Evolutionary conservation across 352 stramenopile genomes (phyloP).

Genomic region (Globisporangium mamillatum): DNA sequence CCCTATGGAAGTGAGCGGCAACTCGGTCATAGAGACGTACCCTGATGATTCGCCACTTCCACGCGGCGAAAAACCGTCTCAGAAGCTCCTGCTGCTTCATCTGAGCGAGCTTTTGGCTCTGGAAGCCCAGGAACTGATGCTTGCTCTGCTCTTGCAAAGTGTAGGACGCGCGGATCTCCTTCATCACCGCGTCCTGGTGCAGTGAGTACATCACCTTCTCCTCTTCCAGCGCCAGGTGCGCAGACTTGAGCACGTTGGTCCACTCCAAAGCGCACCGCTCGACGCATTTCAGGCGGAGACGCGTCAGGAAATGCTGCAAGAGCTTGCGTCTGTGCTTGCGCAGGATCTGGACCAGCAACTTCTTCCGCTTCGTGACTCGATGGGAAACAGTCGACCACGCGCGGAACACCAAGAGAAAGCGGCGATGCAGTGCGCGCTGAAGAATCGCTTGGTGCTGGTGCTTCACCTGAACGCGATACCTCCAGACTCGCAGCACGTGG

Average conservation of each 20-base stretch:
- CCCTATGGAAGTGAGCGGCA: conserved; percentile 22
- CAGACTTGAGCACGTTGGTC: conserved; percentile 34
- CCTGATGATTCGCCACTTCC: conserved; percentile 19
- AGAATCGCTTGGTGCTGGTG: not conserved
- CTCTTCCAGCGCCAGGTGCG: conserved; percentile 42
- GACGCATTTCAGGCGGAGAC: conserved; percentile 30
- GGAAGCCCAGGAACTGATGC: conserved; percentile 17
- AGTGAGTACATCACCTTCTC: conserved; percentile 34
- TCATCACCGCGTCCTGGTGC: conserved; percentile 31
- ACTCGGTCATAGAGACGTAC: conserved; percentile 17
- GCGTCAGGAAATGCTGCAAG: conserved; percentile 15
- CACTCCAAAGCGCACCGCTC: conserved; percentile 34
- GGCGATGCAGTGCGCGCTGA: not conserved
- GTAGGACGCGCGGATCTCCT: conserved; percentile 30
- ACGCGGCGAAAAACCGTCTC: conserved; percentile 15
- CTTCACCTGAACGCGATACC: not conserved
- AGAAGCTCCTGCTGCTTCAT: conserved; percentile 19
- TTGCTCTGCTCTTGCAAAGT: conserved; percentile 23
- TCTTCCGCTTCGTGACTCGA: not conserved
- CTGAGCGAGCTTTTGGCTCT: conserved; percentile 16
- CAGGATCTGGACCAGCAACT: not conserved
- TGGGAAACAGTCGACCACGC: conserved; percentile 10
- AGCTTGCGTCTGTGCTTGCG: not conserved
- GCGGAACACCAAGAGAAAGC: not conserved
- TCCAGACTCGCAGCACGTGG: conserved; percentile 22